Evolutionary conservation across 1,284 basidiomycete species (phyloP).

Genomic region (Tilletia walkeri): DNA sequence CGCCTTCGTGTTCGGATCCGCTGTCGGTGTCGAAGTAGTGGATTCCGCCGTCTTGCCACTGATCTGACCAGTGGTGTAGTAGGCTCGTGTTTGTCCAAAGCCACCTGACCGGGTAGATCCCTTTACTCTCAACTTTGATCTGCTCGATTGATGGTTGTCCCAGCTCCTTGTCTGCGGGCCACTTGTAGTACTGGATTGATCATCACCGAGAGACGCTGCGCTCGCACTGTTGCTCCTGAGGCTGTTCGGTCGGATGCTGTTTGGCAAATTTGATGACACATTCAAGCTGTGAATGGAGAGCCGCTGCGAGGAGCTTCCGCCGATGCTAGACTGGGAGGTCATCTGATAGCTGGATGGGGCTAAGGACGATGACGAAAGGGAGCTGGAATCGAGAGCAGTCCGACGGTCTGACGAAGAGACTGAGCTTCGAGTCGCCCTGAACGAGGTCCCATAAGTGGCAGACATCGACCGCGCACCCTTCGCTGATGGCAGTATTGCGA

Average conservation of each 20-base stretch:
- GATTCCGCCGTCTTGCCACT: no score
- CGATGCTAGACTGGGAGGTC: background rate
- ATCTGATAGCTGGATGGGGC: background rate
- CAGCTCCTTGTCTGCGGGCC: background rate
- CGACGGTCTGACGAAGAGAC: background rate
- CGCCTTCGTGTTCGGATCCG: background rate
- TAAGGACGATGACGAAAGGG: background rate
- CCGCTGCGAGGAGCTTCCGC: background rate
- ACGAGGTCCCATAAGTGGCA: background rate
- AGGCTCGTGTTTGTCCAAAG: no score
- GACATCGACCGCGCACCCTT: no score
- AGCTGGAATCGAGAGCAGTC: background rate
- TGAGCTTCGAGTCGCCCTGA: background rate
- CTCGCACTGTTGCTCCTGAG: constrained; percentile 3
- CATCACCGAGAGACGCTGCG: background rate
- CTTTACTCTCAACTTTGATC: background rate
- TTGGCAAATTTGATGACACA: no score
- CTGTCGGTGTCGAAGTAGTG: no score
- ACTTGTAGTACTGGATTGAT: background rate
- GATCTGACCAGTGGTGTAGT: no score
- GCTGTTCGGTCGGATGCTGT: background rate
- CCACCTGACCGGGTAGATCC: no score
- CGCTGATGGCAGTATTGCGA: no score
- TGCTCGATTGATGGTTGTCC: background rate
- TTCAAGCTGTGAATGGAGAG: background rate